Percentiles rank a stretch among this genome's conserved stretches.
Conservation (phyloP, 1,139 yeast species). For the Schwanniomyces etchellsii region DNA sequence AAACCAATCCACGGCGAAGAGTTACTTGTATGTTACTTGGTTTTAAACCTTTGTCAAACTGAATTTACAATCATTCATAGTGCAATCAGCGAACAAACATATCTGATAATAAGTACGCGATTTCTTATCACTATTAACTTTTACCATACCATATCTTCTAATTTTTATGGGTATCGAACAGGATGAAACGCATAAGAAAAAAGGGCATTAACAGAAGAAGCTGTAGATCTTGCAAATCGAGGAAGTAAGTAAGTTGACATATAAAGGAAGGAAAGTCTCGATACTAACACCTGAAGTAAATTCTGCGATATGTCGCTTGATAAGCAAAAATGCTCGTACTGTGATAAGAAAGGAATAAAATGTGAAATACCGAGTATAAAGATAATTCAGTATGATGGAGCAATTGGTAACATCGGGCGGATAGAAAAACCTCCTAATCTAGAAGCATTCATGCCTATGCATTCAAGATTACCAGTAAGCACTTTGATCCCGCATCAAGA, state of each 20-base stretch:
- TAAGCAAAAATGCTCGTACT: not conserved
- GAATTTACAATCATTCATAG: no score
- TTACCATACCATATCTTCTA: no score
- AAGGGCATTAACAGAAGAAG: constrained; percentile 1
- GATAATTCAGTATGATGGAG: constrained; percentile 1
- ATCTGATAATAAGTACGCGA: no score
- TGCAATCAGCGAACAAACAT: no score
- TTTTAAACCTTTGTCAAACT: no score
- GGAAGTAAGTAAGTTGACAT: constrained; percentile 1
- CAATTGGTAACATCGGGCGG: not conserved
- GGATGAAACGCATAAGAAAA: constrained; percentile 1
- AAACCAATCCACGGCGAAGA: no score
- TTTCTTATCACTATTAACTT: no score
- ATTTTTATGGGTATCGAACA: not conserved
- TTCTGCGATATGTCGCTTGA: not conserved
- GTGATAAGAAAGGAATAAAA: not conserved
- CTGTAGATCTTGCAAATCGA: not conserved
- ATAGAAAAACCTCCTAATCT: not conserved
- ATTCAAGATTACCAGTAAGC: not conserved
- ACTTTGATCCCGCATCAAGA: not conserved
- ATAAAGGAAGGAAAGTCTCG: not conserved
- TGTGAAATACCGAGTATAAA: not conserved
- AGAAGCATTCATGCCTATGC: not conserved
- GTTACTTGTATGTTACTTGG: no score
- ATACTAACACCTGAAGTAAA: not conserved